A percentile compares a stretch with the other conserved stretches of the same genome.
phyloP scores from a whole-genome alignment of 371 early-diverging fungal species.

The Apophysomyces elegans region DNA sequence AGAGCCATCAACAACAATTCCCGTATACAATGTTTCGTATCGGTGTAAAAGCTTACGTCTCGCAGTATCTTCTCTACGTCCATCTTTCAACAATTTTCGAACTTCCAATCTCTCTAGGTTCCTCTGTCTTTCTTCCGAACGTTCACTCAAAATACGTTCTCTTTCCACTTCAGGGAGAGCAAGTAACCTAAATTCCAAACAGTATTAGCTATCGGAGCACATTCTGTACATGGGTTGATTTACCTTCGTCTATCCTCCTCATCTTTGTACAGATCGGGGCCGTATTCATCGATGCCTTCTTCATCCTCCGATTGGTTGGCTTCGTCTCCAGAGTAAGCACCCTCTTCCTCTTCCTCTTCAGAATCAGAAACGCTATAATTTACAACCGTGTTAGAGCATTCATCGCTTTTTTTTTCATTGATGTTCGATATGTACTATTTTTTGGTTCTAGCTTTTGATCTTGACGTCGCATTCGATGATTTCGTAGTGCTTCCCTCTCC shows the following conservation, averaged over 20 bases:
- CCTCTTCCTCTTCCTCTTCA: slow-evolving; percentile 40
- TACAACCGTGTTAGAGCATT: background rate
- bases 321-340: slow-evolving; percentile 33
- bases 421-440: slow-evolving; percentile 12
- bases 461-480: background rate
- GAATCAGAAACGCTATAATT: slow-evolving; percentile 34
- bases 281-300: slow-evolving; percentile 73
- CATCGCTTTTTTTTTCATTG: background rate
- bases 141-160: slow-evolving; percentile 77
- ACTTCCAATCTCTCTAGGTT: slow-evolving; percentile 63
- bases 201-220: background rate
- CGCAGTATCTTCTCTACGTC: slow-evolving; percentile 58
- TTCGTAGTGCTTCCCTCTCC: background rate
- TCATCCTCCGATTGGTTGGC: slow-evolving; percentile 61
- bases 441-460: slow-evolving; percentile 6
- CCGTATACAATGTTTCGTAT: background rate
- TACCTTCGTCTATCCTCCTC: slow-evolving; percentile 71
- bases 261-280: slow-evolving; percentile 76
- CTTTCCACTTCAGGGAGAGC: slow-evolving; percentile 78
- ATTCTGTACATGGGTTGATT: background rate
- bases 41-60: slow-evolving; percentile 44
- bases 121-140: slow-evolving; percentile 69
- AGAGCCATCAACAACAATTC: background rate
- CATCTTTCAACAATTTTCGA: slow-evolving; percentile 58
- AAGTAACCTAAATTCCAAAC: slow-evolving; percentile 41